These are phyloP conservation scores for Manihot esculenta DNA, from an alignment of 441 rosid genomes.

Conservation along the genomic window DNA sequence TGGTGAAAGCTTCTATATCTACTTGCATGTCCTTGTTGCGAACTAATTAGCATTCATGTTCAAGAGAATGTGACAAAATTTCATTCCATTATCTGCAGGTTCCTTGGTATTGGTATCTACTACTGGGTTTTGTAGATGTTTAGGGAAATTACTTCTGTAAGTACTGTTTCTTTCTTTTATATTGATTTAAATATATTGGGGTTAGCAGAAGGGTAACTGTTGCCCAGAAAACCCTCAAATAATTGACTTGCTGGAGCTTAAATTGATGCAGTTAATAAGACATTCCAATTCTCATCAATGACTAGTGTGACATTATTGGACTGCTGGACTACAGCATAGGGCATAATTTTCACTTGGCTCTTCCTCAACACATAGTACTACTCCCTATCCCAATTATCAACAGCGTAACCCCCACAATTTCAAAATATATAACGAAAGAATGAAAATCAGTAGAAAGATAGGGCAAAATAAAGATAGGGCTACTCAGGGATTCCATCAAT, in stretches of 20 bases:
- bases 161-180: conserved; percentile 9
- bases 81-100: conserved; percentile 28
- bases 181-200: neutral
- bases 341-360: conserved; percentile 51
- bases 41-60: too few species aligned
- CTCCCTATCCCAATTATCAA: conserved; percentile 52
- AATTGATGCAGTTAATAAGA: conserved; percentile 47
- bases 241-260: too few species aligned
- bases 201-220: too few species aligned
- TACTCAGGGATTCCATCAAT: too few species aligned
- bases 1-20: too few species aligned
- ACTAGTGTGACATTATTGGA: conserved; percentile 67
- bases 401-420: too few species aligned
- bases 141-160: conserved; percentile 59
- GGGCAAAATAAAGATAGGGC: too few species aligned
- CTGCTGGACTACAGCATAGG: conserved; percentile 59
- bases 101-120: conserved; percentile 72
- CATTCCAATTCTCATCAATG: conserved; percentile 64
- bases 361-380: conserved; percentile 54
- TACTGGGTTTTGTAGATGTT: conserved; percentile 56
- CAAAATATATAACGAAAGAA: too few species aligned
- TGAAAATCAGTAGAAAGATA: too few species aligned
- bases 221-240: too few species aligned
- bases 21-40: too few species aligned
- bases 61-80: too few species aligned